These are phyloP conservation scores for Pelagomonas calceolata DNA, from an alignment of 108 stramenopile genomes.

Conservation along the genomic window DNA sequence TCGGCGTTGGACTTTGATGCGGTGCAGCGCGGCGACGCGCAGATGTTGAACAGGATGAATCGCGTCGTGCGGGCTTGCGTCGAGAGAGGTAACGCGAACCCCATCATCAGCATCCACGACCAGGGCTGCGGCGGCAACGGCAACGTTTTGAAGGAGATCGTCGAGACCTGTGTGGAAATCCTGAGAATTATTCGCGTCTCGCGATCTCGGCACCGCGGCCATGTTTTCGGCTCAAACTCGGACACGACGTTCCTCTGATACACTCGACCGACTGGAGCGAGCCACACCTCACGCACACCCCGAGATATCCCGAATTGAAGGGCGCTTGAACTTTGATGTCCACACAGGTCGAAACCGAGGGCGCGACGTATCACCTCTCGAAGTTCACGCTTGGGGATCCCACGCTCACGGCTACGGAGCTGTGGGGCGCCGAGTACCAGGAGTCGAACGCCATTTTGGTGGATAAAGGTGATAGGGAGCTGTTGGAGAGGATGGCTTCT, in stretches of 20 bases:
- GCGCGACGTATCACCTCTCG: conserved; percentile 86
- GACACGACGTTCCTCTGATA: too few relatives aligned
- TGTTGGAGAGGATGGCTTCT: conserved; percentile 68
- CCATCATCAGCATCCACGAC: conserved; percentile 92
- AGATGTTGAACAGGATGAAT: conserved; percentile 98
- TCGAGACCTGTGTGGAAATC: too few relatives aligned
- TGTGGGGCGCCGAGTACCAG: conserved; percentile 99
- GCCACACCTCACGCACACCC: too few relatives aligned
- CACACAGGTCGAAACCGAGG: too few relatives aligned
- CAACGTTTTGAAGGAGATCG: conserved; percentile 98
- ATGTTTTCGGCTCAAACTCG: too few relatives aligned
- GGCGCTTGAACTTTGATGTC: too few relatives aligned
- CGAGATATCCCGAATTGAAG: too few relatives aligned
- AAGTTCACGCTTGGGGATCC: conserved; percentile 83
- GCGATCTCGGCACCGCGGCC: too few relatives aligned
- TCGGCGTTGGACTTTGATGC: conserved; percentile 95
- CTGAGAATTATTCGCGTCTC: too few relatives aligned
- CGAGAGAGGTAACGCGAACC: conserved; percentile 86
- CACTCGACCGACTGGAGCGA: too few relatives aligned
- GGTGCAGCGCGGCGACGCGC: conserved; percentile 97
- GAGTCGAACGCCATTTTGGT: conserved; percentile 95
- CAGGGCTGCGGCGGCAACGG: conserved; percentile 99
- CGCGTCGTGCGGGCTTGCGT: conserved; percentile 92
- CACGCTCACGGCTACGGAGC: conserved; percentile 86
- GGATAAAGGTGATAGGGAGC: conserved; percentile 48